Percentiles rank a stretch among this genome's conserved stretches.
Conservation (phyloP, 495 filamentous ascomycete species). For the Tuber brumale region DNA sequence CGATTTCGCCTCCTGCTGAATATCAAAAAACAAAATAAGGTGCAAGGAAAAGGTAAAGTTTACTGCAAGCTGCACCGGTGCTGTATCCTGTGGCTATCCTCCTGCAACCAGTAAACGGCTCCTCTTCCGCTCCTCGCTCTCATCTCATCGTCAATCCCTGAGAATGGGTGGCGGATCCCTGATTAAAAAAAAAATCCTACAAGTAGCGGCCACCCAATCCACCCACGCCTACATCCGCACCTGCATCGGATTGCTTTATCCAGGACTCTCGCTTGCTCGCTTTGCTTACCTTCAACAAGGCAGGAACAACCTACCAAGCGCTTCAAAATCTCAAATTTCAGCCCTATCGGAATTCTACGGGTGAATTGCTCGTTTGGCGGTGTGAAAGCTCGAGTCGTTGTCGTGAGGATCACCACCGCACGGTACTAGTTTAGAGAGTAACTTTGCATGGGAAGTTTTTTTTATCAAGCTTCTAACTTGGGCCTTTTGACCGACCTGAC, state of each 20-base stretch:
- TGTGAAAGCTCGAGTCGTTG: neutral
- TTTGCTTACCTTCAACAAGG: neutral
- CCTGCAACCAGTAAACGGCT: neutral
- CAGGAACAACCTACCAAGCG: conserved; percentile 3
- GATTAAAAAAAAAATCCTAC: neutral
- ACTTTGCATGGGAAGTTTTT: neutral
- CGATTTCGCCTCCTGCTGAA: neutral
- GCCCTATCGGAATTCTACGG: conserved; percentile 55
- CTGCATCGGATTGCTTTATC: neutral
- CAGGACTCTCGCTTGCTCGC: neutral
- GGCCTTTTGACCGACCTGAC: neutral
- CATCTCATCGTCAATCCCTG: conserved; percentile 1
- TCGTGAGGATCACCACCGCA: neutral
- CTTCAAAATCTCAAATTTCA: conserved; percentile 3
- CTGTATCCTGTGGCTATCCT: neutral
- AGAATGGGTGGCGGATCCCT: neutral
- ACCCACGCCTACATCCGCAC: neutral
- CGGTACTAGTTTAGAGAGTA: neutral
- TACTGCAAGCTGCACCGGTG: neutral
- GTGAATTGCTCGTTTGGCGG: neutral
- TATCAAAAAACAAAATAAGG: neutral
- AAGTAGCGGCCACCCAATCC: neutral
- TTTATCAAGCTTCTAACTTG: neutral
- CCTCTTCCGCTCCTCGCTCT: neutral
- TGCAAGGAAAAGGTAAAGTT: conserved; percentile 1